Evolutionary conservation across 768 basidiomycete species (phyloP), one percentile per base, ranked within the genome.

Genomic region (Mycena crocata): DNA sequence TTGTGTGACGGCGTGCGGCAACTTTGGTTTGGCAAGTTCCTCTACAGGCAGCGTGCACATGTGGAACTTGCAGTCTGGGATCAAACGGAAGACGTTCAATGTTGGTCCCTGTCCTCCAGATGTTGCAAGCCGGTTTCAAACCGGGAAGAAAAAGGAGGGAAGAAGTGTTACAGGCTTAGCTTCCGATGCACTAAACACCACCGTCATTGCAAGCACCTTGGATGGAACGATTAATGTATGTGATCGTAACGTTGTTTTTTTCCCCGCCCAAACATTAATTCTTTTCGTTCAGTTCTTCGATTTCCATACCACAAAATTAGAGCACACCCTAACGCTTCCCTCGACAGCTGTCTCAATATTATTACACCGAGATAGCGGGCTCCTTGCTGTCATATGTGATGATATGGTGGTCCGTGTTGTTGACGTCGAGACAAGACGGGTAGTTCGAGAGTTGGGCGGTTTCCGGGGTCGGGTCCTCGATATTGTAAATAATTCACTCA

Each of bases 31-130:
- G 14, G 94, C 89, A 5, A 90, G 95, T 28, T 92, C 92, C 1
- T 93, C 93, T 2, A 90, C 88, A 0, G 93, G 94, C 2, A 85
- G 84, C 28, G 92, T 99, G 40, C 78, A 89, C 63, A 91, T 96
- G 91, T 99, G 95, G 93, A 99, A 98, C 75, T 89, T 99, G 90
- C 97, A 99, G 78, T 95, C 93, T 5, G 98, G 98, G 2, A 86
- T 96, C 63, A 87, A 87, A 71, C 85, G 97, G 48, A 93, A 92
- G 79, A 84, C 86, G 2, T 98, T 93, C 76, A 81, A 84, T 66
- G 73, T 97, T 26, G 92, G 91, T 0, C 77, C 85, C 24, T 87
- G 85, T 72, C 91, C 92, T 26, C 77, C 84, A 24, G 88, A 87
- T 66, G 84, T 85, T 10, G 71, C 79, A 9, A 82, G 79, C 56